Base-by-base conservation (phyloP, 2,329 filamentous ascomycete genomes). In the Monilinia laxa region DNA sequence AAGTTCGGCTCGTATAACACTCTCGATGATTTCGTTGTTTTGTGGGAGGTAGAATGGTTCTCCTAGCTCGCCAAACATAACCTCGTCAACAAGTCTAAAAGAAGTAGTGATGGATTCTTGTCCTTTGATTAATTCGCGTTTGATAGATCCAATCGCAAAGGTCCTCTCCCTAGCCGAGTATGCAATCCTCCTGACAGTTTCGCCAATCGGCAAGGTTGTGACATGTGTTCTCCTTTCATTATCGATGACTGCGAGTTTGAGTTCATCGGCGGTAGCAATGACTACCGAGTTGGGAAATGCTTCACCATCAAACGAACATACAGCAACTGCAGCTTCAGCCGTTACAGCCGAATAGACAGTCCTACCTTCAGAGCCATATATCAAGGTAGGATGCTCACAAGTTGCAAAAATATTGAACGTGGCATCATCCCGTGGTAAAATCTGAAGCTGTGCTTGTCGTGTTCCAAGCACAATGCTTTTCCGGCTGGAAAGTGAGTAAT, bases 301-400 rank as follows among this genome's bases (percentile, higher is more conserved):
- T 71, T 89, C 87, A 0, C 90, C 84, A 76, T 97, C 86, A 75
- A 99, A 96, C 0, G 90, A 85, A 68, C 91, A 95, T 7, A 98
- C 88, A 58, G 87, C 89, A 0, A 88, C 89, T 0, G 92, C 91
- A 70, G 93, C 89, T 69, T 97, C 91, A 3, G 93, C 92, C 16
- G 94, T 97, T 1, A 97, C 92, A 1, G 95, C 93, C 5, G 93
- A 97, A 79, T 96, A 99, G 0, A 97, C 87, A 52, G 97, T 90
- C 28, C 93, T 86, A 0, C 91, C 92, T 75, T 97, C 93, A 0
- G 89, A 88, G 11, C 90, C 91, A 75, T 99, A 97, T 59, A 99
- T 97, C 65, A 99, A 79, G 70, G 92, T 97, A 0, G 95, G 91
- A 75, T 97, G 92, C 74, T 99, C 95, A 67, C 93, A 97, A 0